Percentiles rank a stretch among this genome's conserved stretches.
phyloP scores from a whole-genome alignment of 805 yeast species.

The Pichia gijzeniarum region DNA sequence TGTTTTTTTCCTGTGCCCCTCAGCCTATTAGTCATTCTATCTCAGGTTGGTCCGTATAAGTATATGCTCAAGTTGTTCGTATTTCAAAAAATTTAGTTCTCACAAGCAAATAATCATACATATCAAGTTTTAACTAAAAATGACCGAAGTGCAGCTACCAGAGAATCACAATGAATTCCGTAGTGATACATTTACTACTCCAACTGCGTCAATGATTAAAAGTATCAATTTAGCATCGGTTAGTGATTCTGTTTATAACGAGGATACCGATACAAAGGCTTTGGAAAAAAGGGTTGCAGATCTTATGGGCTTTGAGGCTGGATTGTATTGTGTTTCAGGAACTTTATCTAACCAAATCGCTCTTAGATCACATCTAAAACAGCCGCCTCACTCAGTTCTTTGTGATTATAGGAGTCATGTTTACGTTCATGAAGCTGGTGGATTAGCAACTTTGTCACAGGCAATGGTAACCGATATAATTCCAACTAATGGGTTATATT shows the following conservation, averaged over 20 bases:
- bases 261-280: slow-evolving; percentile 62
- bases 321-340: slow-evolving; percentile 79
- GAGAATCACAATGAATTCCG: slow-evolving; percentile 43
- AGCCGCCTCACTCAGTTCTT: slow-evolving; percentile 80
- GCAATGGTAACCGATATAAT: slow-evolving; percentile 84
- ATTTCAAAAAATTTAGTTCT: too few relatives aligned
- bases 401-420: slow-evolving; percentile 87
- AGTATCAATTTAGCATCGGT: slow-evolving; percentile 51
- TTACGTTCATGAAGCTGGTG: slow-evolving; percentile 83
- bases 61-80: too few relatives aligned
- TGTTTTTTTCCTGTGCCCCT: too few relatives aligned
- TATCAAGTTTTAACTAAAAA: too few relatives aligned
- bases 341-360: slow-evolving; percentile 88
- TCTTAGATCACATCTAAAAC: slow-evolving; percentile 62
- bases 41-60: too few relatives aligned
- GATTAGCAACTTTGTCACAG: slow-evolving; percentile 80
- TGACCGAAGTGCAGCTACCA: too few relatives aligned
- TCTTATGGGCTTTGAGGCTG: slow-evolving; percentile 75
- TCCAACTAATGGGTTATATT: slow-evolving; percentile 68
- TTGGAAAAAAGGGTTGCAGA: slow-evolving; percentile 60
- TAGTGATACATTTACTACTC: slow-evolving; percentile 89
- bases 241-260: slow-evolving; percentile 89
- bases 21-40: too few relatives aligned
- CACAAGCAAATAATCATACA: too few relatives aligned
- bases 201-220: slow-evolving; percentile 65